Evolutionary conservation across 2,329 filamentous ascomycete genomes (phyloP), one percentile per base, ranked within the genome.

Genomic region (Aspergillus pseudonomiae): DNA sequence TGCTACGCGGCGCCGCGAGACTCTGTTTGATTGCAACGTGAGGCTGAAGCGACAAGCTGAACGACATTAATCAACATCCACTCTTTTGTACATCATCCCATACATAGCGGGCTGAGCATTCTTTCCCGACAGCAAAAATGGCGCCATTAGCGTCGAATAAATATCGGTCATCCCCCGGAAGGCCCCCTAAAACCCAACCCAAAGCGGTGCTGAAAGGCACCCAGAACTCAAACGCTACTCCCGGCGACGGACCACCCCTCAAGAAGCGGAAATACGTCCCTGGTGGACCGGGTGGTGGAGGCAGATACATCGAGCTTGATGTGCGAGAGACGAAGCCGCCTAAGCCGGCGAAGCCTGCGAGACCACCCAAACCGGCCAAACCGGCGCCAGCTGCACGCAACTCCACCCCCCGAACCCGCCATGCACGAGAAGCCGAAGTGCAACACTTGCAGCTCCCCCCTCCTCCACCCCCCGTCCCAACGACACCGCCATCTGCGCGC

Each of bases 271-370:
- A 88, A 78, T 97, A 97, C 80, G 86, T 96, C 55, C 92, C 94
- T 39, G 93, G 93, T 55, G 93, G 93, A 3, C 90, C 92, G 63
- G 93, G 92, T 45, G 93, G 93, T 53, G 93, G 93, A 63, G 93
- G 93, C 24, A 85, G 93, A 74, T 96, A 93, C 77, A 83, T 95
- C 41, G 92, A 96, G 70, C 84, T 89, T 61, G 87, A 92, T 62
- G 86, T 86, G 58, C 81, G 85, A 64, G 87, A 90, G 67, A 86
- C 84, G 64, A 69, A 65, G 41, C 59, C 45, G 59, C 62, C 56
- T 57, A 72, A 71, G 54, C 84, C 72, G 34, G 32, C 30, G n/a
- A 55, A 55, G 14, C 52, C 52, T 21, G n/a, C 52, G 32, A 55
- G 30, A 9, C 52, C 52, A 21, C 10, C 52, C 78, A 81, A 65